A percentile compares a stretch with the other conserved stretches of the same genome.
Conservation (phyloP, 805 yeast species). For the Saccharomycopsis sp. region DNA sequence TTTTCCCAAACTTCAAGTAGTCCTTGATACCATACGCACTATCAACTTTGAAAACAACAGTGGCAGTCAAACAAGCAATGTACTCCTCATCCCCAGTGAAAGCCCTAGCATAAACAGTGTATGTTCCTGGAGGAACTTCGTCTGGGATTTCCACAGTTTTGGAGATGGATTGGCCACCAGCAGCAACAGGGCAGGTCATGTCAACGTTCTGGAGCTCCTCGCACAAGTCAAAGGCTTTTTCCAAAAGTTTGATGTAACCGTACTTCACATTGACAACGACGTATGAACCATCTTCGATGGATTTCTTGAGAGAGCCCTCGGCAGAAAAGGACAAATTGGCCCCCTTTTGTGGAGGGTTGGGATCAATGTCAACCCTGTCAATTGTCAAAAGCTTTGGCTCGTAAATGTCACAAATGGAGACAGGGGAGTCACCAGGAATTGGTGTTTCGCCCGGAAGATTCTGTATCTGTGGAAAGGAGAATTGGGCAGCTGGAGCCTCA, state of each 20-base stretch:
- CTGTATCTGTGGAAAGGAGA: background rate
- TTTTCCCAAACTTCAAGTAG: slow-evolving; percentile 14
- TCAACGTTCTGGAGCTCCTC: slow-evolving; percentile 79
- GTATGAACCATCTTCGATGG: slow-evolving; percentile 77
- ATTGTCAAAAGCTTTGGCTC: slow-evolving; percentile 58
- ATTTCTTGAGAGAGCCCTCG: slow-evolving; percentile 46
- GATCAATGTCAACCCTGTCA: slow-evolving; percentile 49
- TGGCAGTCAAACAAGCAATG: slow-evolving; percentile 76
- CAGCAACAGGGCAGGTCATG: slow-evolving; percentile 69
- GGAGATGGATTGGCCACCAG: slow-evolving; percentile 57
- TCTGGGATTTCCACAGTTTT: slow-evolving; percentile 78
- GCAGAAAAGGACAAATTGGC: slow-evolving; percentile 72
- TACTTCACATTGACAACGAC: slow-evolving; percentile 89
- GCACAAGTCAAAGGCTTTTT: slow-evolving; percentile 89
- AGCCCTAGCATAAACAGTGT: slow-evolving; percentile 81
- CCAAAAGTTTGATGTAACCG: slow-evolving; percentile 81
- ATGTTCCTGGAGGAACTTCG: slow-evolving; percentile 93
- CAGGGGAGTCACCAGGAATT: slow-evolving; percentile 86
- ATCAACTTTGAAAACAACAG: slow-evolving; percentile 39
- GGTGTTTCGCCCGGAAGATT: slow-evolving; percentile 45
- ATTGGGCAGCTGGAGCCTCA: background rate
- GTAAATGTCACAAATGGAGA: slow-evolving; percentile 62
- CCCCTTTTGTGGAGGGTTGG: slow-evolving; percentile 91
- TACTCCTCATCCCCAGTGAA: slow-evolving; percentile 74
- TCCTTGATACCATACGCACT: slow-evolving; percentile 18